Conservation (phyloP, 2,329 filamentous ascomycete species). For the Aureobasidium sp. region DNA sequence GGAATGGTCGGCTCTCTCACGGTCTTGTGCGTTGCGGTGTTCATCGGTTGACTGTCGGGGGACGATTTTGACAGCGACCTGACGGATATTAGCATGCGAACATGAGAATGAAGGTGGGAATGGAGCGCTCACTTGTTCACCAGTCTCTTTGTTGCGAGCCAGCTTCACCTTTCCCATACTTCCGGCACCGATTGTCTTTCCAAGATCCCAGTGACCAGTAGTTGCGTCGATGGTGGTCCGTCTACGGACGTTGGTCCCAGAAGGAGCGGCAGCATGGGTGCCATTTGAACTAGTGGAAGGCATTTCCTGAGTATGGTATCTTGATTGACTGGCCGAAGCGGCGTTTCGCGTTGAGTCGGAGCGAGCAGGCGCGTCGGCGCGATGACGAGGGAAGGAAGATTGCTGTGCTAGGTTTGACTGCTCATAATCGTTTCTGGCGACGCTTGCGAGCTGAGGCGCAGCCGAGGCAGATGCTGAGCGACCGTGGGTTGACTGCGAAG, state of each 20-base stretch:
- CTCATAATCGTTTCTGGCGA: constrained; percentile 66
- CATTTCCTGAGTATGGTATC: constrained; percentile 38
- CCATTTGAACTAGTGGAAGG: constrained; percentile 26
- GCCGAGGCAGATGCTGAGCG: constrained; percentile 35
- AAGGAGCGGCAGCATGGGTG: constrained; percentile 21
- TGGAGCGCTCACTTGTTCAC: constrained; percentile 64
- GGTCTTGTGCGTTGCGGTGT: constrained; percentile 61
- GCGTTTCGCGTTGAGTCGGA: constrained; percentile 48
- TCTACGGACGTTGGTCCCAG: constrained; percentile 35
- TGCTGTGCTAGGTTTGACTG: constrained; percentile 58
- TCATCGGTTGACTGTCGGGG: constrained; percentile 86
- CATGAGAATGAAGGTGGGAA: background rate
- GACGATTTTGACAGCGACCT: constrained; percentile 97
- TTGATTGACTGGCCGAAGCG: constrained; percentile 30
- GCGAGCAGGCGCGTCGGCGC: constrained; percentile 33
- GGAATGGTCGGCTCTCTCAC: constrained; percentile 87
- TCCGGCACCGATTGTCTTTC: constrained; percentile 93
- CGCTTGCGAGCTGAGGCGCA: constrained; percentile 38
- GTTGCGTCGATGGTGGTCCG: constrained; percentile 82
- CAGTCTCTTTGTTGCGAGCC: constrained; percentile 80
- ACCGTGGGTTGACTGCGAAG: constrained; percentile 27
- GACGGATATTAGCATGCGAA: constrained; percentile 16
- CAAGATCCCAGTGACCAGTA: constrained; percentile 88
- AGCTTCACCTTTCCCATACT: constrained; percentile 99
- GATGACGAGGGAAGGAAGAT: constrained; percentile 34